Evolutionary conservation across 208 protist genomes (phyloP), one percentile per base, ranked within the genome.

Genomic region (Leishmania martiniquensis): DNA sequence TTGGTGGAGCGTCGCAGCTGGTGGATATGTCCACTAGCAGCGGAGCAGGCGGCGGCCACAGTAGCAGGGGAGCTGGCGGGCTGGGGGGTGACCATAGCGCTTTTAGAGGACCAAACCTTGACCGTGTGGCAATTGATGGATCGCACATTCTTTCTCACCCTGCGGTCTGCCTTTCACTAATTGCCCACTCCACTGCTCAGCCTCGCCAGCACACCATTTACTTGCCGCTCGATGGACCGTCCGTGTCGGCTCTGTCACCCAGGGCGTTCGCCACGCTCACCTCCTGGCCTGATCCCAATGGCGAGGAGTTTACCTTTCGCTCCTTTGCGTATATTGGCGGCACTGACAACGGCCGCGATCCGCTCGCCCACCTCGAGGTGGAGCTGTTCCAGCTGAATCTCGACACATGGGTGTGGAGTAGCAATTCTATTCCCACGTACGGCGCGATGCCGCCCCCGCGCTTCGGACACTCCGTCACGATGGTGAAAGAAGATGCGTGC

Each of bases 281-380:
- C 5, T 79, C 83, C 45, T 92, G 89, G 88, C 84, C 84, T 7
- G 72, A 82, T 49, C 3, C 65, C 6, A 44, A 47, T 13, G 51
- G 37, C 1, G 76, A 75, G 12, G 84, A 82, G 25, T 13, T 34
- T 4, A 75, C 72, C 49, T 72, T 52, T 29, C 75, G 66, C 37
- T 75, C 80, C 15, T 95, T 89, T 54, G 87, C 87, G 13, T 92
- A 92, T 83, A 75, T 96, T 34, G 93, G 93, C 66, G 93, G 93
- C 39, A 94, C 87, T 57, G 45, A 76, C 7, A 89, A 92, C 73
- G 93, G 89, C 22, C 79, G 81, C 39, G 81, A 86, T 47, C 89
- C 91, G 6, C 71, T 92, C 44, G 81, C 91, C 13, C 70, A 85
- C 55, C 85, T 93, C 65, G 86, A 86, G 42, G 74, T 93, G 66